These are phyloP conservation scores for Boeremia lycopersici DNA, from an alignment of 2,329 filamentous ascomycete species.

Conservation along the genomic window DNA sequence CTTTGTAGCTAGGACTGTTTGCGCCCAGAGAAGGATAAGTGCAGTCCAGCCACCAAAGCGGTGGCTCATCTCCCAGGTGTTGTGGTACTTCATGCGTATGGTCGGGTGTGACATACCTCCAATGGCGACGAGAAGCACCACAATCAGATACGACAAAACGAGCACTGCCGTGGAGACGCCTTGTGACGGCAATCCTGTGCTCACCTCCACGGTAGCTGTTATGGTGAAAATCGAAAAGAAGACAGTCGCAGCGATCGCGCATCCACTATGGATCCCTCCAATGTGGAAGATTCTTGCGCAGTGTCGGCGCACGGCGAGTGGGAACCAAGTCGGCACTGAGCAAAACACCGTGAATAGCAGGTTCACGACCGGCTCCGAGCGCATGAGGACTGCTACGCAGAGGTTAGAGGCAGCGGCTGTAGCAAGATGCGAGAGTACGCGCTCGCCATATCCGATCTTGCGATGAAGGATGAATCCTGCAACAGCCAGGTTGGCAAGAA, in stretches of 20 bases:
- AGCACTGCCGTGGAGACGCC: conserved; percentile 23
- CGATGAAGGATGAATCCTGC: conserved; percentile 37
- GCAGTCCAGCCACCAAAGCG: conserved; percentile 48
- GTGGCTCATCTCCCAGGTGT: conserved; percentile 45
- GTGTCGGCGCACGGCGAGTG: conserved; percentile 40
- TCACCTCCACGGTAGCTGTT: conserved; percentile 39
- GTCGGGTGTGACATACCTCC: conserved; percentile 38
- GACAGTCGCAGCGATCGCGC: conserved; percentile 40
- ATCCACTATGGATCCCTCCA: conserved; percentile 47
- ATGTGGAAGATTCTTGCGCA: conserved; percentile 46
- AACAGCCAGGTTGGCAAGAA: conserved; percentile 35
- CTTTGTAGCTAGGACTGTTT: conserved; percentile 33
- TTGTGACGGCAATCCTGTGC: conserved; percentile 17
- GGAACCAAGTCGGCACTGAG: conserved; percentile 38
- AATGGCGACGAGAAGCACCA: conserved; percentile 39
- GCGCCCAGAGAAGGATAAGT: conserved; percentile 45
- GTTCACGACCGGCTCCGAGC: conserved; percentile 47
- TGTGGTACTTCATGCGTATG: conserved; percentile 41
- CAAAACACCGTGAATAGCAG: conserved; percentile 44
- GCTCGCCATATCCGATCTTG: conserved; percentile 24
- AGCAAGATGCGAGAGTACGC: conserved; percentile 37
- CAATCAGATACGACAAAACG: conserved; percentile 40
- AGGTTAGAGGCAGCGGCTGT: conserved; percentile 49
- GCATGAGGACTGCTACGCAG: conserved; percentile 40
- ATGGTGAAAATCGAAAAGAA: conserved; percentile 55